Conservation (phyloP, 2,329 filamentous ascomycete species). For the Ophiostoma ulmi region DNA sequence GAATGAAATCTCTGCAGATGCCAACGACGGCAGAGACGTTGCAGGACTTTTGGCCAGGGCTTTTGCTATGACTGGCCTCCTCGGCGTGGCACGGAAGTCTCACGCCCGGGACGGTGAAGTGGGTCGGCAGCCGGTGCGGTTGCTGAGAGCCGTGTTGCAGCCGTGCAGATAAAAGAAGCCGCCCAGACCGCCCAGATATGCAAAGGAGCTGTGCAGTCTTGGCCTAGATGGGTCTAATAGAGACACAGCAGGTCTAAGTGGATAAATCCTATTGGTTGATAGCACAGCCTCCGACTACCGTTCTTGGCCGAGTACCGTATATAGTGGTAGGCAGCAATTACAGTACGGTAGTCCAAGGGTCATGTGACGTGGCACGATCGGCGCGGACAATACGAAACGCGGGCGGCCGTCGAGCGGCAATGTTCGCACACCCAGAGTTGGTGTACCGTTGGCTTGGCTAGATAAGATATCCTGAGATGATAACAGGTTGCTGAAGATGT, state of each 20-base stretch:
- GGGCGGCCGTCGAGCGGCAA: background rate
- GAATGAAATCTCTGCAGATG: background rate
- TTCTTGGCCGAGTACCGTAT: constrained; percentile 20
- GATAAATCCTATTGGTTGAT: constrained; percentile 13
- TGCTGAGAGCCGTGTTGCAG: constrained; percentile 16
- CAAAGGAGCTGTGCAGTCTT: background rate
- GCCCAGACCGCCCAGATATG: constrained; percentile 13
- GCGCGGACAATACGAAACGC: background rate
- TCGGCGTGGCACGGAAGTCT: constrained; percentile 22
- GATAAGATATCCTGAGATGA: background rate
- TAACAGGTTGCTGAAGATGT: background rate
- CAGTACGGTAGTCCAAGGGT: background rate
- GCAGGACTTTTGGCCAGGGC: background rate
- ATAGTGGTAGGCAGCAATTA: background rate
- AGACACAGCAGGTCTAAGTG: background rate
- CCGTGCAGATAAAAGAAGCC: constrained; percentile 13
- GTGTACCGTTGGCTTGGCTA: background rate
- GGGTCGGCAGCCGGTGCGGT: constrained; percentile 19
- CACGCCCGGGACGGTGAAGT: constrained; percentile 21
- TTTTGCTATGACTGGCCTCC: background rate
- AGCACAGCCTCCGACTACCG: constrained; percentile 18
- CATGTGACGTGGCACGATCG: constrained; percentile 12
- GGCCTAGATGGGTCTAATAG: constrained; percentile 16
- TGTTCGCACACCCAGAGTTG: background rate
- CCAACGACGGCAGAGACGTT: background rate